Base-by-base conservation (phyloP, 2,329 filamentous ascomycete species). In the Diplodia scrobiculata region DNA sequence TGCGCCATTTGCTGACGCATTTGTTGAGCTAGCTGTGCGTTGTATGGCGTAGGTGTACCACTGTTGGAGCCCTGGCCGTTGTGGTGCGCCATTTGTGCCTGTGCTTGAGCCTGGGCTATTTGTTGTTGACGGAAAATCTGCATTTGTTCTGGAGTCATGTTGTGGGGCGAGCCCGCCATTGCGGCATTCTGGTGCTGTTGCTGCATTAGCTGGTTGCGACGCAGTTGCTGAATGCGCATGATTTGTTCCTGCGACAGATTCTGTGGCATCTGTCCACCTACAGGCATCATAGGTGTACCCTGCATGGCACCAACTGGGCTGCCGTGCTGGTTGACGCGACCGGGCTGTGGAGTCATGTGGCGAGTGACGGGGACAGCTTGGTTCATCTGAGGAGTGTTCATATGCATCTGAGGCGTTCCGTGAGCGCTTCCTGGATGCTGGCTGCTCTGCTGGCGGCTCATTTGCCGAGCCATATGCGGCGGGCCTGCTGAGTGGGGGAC, bases 341-440 rank as follows among this genome's bases (percentile, higher is more conserved):
- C 55, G 21, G 76, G 77, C 14, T 77, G 77, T 21, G 77, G 77
- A 2, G 77, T 78, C 66, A 78, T 76, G 66, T 77, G 77, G 52
- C 76, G 75, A 25, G 63, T 63, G 55, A 74, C 75, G 7, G 75
- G 76, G 68, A 77, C 73, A 7, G 73, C 73, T 47, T 72, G 32
- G 48, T 74, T 75, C 75, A 78, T 77, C 38, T 77, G 72, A 19
- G 77, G 77, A 2, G 76, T 79, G 58, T 73, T 73, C 67, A 77
- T 76, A 32, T 75, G 69, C 64, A 79, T 75, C 58, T 77, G 76
- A 6, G 77, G 77, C 25, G 77, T 78, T 41, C 75, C 75, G 17
- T 76, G 77, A 17, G 75, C 72, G 65, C 76, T 77, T 68, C 74
- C 70, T n/a, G 69, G 68, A 14, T 72, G 72, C 13, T 72, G 72